phyloP scores from a whole-genome alignment of 2,329 filamentous ascomycete genomes.

The Zopfia rhizophila region DNA sequence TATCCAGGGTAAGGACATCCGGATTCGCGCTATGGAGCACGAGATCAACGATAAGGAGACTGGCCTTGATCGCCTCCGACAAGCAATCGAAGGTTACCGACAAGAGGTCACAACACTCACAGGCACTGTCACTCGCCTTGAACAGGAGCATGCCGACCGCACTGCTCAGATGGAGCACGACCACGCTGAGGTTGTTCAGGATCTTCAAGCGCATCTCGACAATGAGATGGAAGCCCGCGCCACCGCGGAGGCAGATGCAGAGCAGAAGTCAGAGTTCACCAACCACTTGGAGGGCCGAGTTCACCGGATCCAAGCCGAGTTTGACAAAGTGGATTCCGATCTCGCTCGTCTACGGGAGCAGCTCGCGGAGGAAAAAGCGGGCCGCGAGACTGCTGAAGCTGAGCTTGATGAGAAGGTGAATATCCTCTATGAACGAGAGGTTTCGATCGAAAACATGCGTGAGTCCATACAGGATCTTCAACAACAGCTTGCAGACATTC shows the following conservation, averaged over 20 bases:
- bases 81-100: conserved; percentile 52
- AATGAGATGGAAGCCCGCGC: conserved; percentile 50
- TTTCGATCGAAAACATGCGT: conserved; percentile 42
- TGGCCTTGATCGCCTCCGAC: conserved; percentile 48
- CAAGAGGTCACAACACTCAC: conserved; percentile 51
- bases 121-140: conserved; percentile 50
- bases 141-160: conserved; percentile 49
- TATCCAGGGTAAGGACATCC: conserved; percentile 39
- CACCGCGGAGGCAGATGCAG: conserved; percentile 51
- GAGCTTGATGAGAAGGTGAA: conserved; percentile 50
- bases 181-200: conserved; percentile 47
- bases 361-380: conserved; percentile 43
- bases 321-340: conserved; percentile 44
- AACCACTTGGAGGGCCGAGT: conserved; percentile 52
- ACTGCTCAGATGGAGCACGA: conserved; percentile 53
- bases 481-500: conserved; percentile 50
- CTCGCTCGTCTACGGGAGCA: conserved; percentile 47
- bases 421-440: conserved; percentile 48
- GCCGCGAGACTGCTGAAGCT: conserved; percentile 47
- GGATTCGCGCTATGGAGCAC: conserved; percentile 39
- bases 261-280: conserved; percentile 52
- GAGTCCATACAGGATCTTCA: conserved; percentile 52
- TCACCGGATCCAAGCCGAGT: conserved; percentile 48
- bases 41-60: conserved; percentile 48
- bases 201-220: conserved; percentile 50